These are phyloP conservation scores for Zymoseptoria tritici DNA, from an alignment of 2,329 filamentous ascomycete species.

Conservation along the genomic window DNA sequence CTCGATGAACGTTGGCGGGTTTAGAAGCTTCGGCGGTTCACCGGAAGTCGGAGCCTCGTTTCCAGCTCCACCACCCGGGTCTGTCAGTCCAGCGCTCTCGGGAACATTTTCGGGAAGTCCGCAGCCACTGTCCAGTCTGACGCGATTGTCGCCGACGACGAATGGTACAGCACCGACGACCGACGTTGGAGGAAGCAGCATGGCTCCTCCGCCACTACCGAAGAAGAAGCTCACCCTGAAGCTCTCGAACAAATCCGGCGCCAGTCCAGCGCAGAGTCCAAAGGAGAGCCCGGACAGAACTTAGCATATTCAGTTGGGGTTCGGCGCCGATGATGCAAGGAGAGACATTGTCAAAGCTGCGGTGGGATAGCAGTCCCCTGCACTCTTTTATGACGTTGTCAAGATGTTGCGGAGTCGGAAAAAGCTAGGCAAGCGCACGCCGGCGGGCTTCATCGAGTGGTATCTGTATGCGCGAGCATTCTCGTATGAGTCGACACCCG, in stretches of 20 bases:
- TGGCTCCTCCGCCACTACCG: conserved; percentile 7
- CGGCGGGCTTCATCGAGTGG: neutral
- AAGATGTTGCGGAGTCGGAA: neutral
- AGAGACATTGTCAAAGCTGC: neutral
- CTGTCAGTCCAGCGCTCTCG: conserved; percentile 3
- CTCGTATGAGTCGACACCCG: neutral
- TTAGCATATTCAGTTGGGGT: neutral
- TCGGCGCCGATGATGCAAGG: neutral
- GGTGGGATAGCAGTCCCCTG: neutral
- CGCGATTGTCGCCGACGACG: conserved; percentile 6
- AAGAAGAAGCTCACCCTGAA: conserved; percentile 25
- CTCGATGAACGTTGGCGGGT: conserved; percentile 22
- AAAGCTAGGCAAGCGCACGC: neutral
- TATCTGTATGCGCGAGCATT: neutral
- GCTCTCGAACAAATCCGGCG: neutral
- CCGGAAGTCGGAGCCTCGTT: conserved; percentile 6
- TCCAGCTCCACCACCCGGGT: conserved; percentile 3
- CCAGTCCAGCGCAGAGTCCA: neutral
- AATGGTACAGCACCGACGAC: neutral
- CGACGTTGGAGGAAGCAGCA: neutral
- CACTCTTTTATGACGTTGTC: neutral
- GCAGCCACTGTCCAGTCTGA: conserved; percentile 8
- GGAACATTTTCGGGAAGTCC: conserved; percentile 8
- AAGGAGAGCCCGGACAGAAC: neutral
- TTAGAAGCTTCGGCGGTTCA: conserved; percentile 17